These are phyloP conservation scores for Heterobasidion parviporum DNA, from an alignment of 1,284 basidiomycete genomes.

Conservation along the genomic window DNA sequence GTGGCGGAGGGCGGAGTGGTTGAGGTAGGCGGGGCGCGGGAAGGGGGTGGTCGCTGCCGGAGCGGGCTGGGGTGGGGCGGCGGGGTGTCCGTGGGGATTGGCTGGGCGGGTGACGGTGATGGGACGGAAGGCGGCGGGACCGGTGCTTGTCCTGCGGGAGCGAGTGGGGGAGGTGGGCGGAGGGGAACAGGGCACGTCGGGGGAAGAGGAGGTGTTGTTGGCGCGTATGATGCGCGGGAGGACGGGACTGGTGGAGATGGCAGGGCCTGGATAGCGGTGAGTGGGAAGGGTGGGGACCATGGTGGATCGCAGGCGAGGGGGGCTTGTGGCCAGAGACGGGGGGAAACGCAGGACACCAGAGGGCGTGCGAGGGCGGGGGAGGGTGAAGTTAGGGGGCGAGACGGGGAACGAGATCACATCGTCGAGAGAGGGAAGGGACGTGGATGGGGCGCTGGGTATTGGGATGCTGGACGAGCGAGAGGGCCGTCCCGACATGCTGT, in stretches of 20 bases:
- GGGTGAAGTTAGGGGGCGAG: slow-evolving; percentile 19
- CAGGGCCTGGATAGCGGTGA: slow-evolving; percentile 1
- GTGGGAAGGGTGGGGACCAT: background rate
- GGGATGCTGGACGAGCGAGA: slow-evolving; percentile 58
- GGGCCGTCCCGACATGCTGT: slow-evolving; percentile 40
- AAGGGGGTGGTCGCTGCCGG: slow-evolving; percentile 29
- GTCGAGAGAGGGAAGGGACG: slow-evolving; percentile 44
- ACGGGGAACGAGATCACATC: slow-evolving; percentile 48
- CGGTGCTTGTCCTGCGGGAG: slow-evolving; percentile 35
- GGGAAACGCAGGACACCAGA: slow-evolving; percentile 5
- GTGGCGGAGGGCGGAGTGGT: slow-evolving; percentile 63
- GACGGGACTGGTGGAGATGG: slow-evolving; percentile 8
- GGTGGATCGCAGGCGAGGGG: slow-evolving; percentile 10
- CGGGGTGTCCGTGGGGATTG: slow-evolving; percentile 2
- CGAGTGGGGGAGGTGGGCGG: slow-evolving; percentile 30
- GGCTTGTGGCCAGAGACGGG: slow-evolving; percentile 9
- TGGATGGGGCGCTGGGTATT: slow-evolving; percentile 41
- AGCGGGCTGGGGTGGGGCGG: slow-evolving; percentile 11
- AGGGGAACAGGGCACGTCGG: slow-evolving; percentile 23
- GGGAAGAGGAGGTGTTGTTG: slow-evolving; percentile 18
- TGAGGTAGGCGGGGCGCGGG: slow-evolving; percentile 62
- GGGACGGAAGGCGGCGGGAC: slow-evolving; percentile 23
- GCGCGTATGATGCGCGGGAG: slow-evolving; percentile 60
- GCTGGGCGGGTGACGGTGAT: slow-evolving; percentile 15
- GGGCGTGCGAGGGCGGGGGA: slow-evolving; percentile 24